These are phyloP conservation scores for Metroxylon sagu DNA, from an alignment of 176 grass and related monocot species.

Conservation along the genomic window DNA sequence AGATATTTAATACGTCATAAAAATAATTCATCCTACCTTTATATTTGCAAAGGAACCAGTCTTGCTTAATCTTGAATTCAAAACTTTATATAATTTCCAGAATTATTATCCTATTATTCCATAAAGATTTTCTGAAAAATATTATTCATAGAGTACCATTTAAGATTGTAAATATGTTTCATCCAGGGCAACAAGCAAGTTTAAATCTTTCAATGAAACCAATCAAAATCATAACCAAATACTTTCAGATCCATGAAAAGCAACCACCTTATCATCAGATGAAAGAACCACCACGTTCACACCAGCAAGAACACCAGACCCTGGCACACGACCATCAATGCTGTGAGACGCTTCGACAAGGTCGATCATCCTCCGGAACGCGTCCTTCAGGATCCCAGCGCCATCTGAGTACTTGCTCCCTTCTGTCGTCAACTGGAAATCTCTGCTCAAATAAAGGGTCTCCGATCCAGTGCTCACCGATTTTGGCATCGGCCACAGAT, in stretches of 20 bases:
- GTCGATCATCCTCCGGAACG: conserved; percentile 61
- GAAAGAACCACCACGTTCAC: conserved; percentile 60
- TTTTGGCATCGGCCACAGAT: conserved; percentile 86
- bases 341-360: conserved; percentile 44
- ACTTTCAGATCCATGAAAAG: conserved; percentile 1
- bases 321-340: conserved; percentile 24
- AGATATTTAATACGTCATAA: no score
- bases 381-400: conserved; percentile 68
- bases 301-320: conserved; percentile 31
- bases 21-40: no score
- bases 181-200: no score
- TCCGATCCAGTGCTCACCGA: conserved; percentile 40
- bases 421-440: conserved; percentile 39
- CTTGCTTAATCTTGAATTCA: no score
- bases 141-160: no score
- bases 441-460: conserved; percentile 59
- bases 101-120: no score
- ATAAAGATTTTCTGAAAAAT: no score
- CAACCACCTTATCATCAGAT: conserved; percentile 45
- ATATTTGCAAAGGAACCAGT: no score
- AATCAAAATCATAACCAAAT: no score
- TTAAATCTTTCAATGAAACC: no score
- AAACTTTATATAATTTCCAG: no score
- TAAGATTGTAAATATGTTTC: no score
- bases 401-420: conserved; percentile 60